These are phyloP conservation scores for Microbotryum saponariae DNA, from an alignment of 1,284 basidiomycete genomes.

Conservation along the genomic window DNA sequence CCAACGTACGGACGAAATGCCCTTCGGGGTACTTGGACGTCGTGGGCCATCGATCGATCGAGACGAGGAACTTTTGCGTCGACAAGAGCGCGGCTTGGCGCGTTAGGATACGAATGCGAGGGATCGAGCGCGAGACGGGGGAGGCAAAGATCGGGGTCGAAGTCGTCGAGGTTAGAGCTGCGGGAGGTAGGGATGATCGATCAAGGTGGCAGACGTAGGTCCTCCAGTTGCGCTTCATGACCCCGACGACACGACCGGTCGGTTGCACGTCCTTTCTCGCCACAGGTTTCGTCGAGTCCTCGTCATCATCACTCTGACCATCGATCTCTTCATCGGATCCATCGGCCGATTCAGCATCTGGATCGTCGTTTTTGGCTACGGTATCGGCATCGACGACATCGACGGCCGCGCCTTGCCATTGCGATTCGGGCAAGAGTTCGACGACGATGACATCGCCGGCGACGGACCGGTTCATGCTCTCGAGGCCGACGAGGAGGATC, in stretches of 20 bases:
- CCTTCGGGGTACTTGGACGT: conserved; percentile 91
- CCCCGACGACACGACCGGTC: conserved; percentile 82
- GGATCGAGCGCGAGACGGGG: conserved; percentile 82
- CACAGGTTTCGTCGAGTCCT: background rate
- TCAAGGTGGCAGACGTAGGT: conserved; percentile 92
- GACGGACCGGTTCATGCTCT: conserved; percentile 92
- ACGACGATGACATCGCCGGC: conserved; percentile 91
- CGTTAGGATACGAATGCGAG: conserved; percentile 87
- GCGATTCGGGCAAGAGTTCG: conserved; percentile 73
- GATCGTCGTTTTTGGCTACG: conserved; percentile 74
- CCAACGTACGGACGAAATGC: conserved; percentile 89
- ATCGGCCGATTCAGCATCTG: conserved; percentile 54
- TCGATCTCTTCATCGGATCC: conserved; percentile 45
- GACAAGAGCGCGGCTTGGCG: conserved; percentile 83
- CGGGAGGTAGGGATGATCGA: conserved; percentile 71
- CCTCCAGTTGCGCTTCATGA: conserved; percentile 92
- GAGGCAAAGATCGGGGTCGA: conserved; percentile 71
- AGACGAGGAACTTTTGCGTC: conserved; percentile 91
- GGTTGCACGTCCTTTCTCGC: conserved; percentile 55
- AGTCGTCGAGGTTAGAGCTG: conserved; percentile 56
- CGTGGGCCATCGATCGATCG: conserved; percentile 84
- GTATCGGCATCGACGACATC: conserved; percentile 89
- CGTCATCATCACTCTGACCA: conserved; percentile 46
- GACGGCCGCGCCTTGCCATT: conserved; percentile 90
- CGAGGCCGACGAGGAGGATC: conserved; percentile 75